Evolutionary conservation across 1,284 basidiomycete genomes (phyloP).

Genomic region (Ceraceosorus bombacis): DNA sequence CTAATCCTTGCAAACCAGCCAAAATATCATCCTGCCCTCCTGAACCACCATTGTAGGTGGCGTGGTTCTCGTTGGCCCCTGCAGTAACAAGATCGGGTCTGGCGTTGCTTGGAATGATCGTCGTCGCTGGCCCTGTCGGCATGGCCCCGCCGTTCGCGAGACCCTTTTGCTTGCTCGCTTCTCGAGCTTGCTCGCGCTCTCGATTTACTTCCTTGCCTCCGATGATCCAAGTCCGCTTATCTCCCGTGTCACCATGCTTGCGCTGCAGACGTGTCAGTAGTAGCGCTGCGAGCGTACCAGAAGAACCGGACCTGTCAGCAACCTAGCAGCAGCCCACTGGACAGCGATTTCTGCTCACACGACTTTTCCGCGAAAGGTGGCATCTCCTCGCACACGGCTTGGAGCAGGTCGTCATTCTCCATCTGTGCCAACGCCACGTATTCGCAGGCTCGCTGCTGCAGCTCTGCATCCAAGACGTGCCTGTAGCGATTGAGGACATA

Average conservation of each 20-base stretch:
- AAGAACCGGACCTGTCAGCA: background rate
- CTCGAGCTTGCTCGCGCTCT: conserved; percentile 60
- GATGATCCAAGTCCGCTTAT: conserved; percentile 91
- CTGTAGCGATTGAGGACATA: conserved; percentile 91
- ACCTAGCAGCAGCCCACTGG: background rate
- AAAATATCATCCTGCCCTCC: conserved; percentile 56
- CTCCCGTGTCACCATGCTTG: conserved; percentile 68
- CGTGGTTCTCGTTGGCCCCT: conserved; percentile 5
- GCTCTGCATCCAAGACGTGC: conserved; percentile 91
- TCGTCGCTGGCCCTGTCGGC: conserved; percentile 27
- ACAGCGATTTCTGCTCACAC: conserved; percentile 53
- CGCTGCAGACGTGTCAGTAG: conserved; percentile 75
- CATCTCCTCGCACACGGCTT: conserved; percentile 96
- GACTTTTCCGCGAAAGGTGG: conserved; percentile 93
- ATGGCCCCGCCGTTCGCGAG: conserved; percentile 42
- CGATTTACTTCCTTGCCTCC: conserved; percentile 85
- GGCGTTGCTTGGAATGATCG: conserved; percentile 30
- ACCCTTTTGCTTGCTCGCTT: conserved; percentile 51
- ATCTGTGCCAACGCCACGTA: conserved; percentile 38
- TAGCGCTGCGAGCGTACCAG: conserved; percentile 43
- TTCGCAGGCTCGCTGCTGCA: conserved; percentile 88
- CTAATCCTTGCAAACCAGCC: conserved; percentile 71
- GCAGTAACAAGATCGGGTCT: conserved; percentile 28
- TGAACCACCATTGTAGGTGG: conserved; percentile 3
- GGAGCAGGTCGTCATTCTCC: conserved; percentile 75